Evolutionary conservation across 2,329 filamentous ascomycete genomes (phyloP).

Genomic region (Cladobotryum protrusum): DNA sequence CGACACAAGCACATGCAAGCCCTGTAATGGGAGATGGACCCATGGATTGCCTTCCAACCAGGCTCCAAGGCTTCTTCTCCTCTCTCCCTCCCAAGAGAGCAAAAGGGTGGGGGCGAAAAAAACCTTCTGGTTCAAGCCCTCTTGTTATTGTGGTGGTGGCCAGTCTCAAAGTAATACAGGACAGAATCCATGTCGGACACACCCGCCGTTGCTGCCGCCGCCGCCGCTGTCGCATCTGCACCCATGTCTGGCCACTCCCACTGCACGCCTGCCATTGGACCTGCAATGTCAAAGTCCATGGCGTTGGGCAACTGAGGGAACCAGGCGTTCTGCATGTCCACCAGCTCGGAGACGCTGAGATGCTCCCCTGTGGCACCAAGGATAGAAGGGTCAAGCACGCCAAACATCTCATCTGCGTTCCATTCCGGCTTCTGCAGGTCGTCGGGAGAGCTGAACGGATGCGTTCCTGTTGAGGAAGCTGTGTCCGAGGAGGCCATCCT

Average conservation of each 20-base stretch:
- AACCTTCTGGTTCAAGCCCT: background rate
- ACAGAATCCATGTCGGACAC: constrained; percentile 17
- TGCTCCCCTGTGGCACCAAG: constrained; percentile 18
- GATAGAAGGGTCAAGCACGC: constrained; percentile 15
- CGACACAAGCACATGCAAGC: no score
- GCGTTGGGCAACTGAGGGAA: constrained; percentile 22
- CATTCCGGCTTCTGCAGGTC: constrained; percentile 21
- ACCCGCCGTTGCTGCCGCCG: constrained; percentile 6
- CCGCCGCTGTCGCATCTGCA: constrained; percentile 5
- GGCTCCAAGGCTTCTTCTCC: no score
- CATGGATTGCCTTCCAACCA: no score
- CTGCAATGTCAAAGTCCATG: constrained; percentile 24
- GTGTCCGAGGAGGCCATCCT: constrained; percentile 17
- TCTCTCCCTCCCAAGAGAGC: no score
- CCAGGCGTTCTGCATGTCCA: constrained; percentile 23
- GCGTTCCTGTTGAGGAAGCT: constrained; percentile 13
- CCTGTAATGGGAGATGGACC: no score
- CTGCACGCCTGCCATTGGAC: constrained; percentile 17
- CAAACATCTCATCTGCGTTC: constrained; percentile 20
- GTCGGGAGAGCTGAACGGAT: constrained; percentile 19
- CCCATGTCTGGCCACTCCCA: constrained; percentile 24
- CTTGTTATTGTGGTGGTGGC: constrained; percentile 1
- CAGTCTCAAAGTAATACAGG: constrained; percentile 19
- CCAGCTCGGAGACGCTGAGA: constrained; percentile 17
- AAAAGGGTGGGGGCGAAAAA: no score